Evolutionary conservation across 2,329 filamentous ascomycete genomes (phyloP), one percentile per base, ranked within the genome.

Genomic region (Rhynchosporium secalis): DNA sequence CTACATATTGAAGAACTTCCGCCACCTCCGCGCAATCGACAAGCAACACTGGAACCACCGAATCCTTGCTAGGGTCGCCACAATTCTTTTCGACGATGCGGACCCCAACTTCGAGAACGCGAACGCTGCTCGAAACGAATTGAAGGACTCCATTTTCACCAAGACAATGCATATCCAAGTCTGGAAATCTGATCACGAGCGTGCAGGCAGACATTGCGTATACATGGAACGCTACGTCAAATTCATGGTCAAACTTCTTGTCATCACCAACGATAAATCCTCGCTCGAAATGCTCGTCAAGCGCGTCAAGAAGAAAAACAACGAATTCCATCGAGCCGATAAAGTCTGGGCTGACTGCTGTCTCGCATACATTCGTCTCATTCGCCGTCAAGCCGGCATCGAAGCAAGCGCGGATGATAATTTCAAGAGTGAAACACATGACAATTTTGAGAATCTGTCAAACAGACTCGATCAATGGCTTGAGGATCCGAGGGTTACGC

Each of bases 31-130:
- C 40, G 69, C 64, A 55, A 83, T 85, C 2, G 88, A 91, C 72
- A 90, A 90, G 72, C 83, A 86, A 3, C 87, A 88, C 67, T 91
- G 88, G 88, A 88, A 91, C 72, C 88, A 91, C 73, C 83, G 88
- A 15, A 89, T 91, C 80, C 84, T 86, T 57, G 80, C 80, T 58
- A 81, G 87, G 65, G 81, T 81, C 62, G 86, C 86, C 5, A 82
- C 83, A 66, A 79, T 88, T 46, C 77, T 88, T 6, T 89, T 85
- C 67, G 81, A 87, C 62, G 82, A 83, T 46, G 73, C 76, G 2
- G 70, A 75, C 10, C 78, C 79, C 51, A 79, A 82, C 57, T 72
- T 78, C 20, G 77, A 65, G 1, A 62, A 68, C 48, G 79, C 82
- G 10, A 81, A 82, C 2, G 83, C 78, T 36, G 87, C 87, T 4